A percentile compares a stretch with the other conserved stretches of the same genome.
These are phyloP conservation scores for Cardamine resedifolia DNA, from an alignment of 345 rosid genomes.

Conservation along the genomic window DNA sequence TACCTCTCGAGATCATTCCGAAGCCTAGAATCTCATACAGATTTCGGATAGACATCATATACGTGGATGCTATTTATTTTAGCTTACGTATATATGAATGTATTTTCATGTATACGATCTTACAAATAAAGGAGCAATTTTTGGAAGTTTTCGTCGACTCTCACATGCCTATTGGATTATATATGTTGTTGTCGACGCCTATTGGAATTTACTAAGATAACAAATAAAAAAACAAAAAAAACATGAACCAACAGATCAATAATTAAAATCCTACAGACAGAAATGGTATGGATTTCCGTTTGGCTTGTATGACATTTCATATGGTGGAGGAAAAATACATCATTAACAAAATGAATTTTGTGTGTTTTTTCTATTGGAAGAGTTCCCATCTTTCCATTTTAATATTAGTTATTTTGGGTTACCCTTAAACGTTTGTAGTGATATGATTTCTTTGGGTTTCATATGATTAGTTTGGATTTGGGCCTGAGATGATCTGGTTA, in stretches of 20 bases:
- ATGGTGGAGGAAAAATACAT: neutral
- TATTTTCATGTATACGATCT: neutral
- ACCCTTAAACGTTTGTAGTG: neutral
- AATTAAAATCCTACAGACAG: neutral
- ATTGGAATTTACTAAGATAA: neutral
- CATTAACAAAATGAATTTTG: neutral
- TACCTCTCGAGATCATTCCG: neutral
- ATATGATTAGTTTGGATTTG: too few relatives aligned
- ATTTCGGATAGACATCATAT: slow-evolving; percentile 18
- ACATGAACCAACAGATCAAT: slow-evolving; percentile 1
- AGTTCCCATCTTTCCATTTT: too few relatives aligned
- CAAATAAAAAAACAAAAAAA: neutral
- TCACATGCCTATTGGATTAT: slow-evolving; percentile 25
- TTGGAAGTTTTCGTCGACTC: slow-evolving; percentile 27
- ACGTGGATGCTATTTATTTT: slow-evolving; percentile 13
- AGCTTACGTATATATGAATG: neutral
- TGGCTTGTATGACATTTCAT: slow-evolving; percentile 6
- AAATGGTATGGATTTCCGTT: slow-evolving; percentile 14
- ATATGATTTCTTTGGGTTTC: too few relatives aligned
- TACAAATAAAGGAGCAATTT: neutral
- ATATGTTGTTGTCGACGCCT: neutral
- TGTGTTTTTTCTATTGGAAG: too few relatives aligned
- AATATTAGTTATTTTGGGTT: neutral
- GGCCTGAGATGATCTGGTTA: neutral
- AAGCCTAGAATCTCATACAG: slow-evolving; percentile 14